Percentiles rank a stretch among this genome's conserved stretches.
Conservation (phyloP, 768 basidiomycete genomes). For the Phanerochaete sordida region DNA sequence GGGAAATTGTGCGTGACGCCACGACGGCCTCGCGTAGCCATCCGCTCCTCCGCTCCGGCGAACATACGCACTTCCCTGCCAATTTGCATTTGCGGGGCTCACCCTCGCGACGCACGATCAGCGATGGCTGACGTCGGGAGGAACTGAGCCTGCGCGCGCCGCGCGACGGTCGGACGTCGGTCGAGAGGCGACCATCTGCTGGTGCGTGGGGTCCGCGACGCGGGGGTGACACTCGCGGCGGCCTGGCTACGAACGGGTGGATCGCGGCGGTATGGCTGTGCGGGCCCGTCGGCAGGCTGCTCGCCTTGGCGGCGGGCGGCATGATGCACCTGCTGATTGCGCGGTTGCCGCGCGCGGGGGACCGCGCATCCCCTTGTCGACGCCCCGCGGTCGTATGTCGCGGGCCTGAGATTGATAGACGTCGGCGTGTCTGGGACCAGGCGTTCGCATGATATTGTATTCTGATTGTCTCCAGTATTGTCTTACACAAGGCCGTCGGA, state of each 20-base stretch:
- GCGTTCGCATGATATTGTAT: constrained; percentile 12
- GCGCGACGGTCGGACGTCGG: neutral
- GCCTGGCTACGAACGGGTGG: neutral
- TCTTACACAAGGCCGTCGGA: neutral
- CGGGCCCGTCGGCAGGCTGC: neutral
- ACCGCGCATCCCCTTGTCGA: constrained; percentile 17
- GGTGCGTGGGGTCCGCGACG: neutral
- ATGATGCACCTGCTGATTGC: constrained; percentile 2
- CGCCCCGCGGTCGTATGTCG: constrained; percentile 4
- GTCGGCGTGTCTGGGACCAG: constrained; percentile 1
- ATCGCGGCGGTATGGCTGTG: neutral
- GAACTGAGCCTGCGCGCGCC: neutral
- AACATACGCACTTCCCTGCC: neutral
- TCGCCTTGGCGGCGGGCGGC: neutral
- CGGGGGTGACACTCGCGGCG: neutral
- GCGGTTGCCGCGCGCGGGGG: constrained; percentile 1
- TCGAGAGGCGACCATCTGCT: constrained; percentile 1
- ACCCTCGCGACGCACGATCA: neutral
- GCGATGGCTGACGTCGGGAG: neutral
- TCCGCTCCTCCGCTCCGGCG: neutral
- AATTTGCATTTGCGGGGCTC: neutral
- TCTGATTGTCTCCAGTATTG: constrained; percentile 17
- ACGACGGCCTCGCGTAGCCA: constrained; percentile 1
- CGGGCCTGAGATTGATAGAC: constrained; percentile 11
- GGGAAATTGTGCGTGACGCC: neutral